Evolutionary conservation across 345 rosid species (phyloP).

Genomic region (Eucalyptus caleyi): DNA sequence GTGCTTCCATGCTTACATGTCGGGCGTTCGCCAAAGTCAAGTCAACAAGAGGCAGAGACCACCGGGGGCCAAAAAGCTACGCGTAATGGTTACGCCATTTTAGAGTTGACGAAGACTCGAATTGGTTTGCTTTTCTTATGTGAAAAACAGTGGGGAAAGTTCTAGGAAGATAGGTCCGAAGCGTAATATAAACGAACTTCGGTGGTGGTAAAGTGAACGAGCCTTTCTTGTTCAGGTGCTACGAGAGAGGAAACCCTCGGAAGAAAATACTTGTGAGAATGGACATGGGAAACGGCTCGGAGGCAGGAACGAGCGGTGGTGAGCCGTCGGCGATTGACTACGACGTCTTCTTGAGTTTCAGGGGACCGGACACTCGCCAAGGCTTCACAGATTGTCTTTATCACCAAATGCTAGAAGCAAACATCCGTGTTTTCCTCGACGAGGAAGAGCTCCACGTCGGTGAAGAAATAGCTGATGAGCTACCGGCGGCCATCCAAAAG

Average conservation of each 20-base stretch:
- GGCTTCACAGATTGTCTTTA: neutral
- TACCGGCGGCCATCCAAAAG: accelerated
- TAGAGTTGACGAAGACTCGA: neutral
- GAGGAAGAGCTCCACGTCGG: neutral
- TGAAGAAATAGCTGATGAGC: neutral
- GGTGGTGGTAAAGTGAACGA: neutral
- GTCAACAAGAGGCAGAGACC: accelerated
- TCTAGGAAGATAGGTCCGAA: neutral
- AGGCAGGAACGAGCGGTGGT: accelerated
- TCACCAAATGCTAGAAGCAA: neutral
- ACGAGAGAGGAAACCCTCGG: neutral
- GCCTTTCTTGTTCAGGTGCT: neutral
- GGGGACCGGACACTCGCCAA: neutral
- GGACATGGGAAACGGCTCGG: neutral
- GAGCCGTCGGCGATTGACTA: neutral
- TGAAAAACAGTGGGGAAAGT: neutral
- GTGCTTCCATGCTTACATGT: too few species aligned
- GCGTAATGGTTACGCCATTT: neutral
- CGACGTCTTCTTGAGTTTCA: neutral
- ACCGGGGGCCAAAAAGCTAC: neutral
- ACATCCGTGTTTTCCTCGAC: neutral
- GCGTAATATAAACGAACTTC: neutral
- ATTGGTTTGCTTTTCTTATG: neutral
- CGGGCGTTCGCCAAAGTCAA: too few species aligned
- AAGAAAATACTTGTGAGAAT: neutral